Evolutionary conservation across 2,329 filamentous ascomycete species (phyloP).

Genomic region (Neonectria ditissima): DNA sequence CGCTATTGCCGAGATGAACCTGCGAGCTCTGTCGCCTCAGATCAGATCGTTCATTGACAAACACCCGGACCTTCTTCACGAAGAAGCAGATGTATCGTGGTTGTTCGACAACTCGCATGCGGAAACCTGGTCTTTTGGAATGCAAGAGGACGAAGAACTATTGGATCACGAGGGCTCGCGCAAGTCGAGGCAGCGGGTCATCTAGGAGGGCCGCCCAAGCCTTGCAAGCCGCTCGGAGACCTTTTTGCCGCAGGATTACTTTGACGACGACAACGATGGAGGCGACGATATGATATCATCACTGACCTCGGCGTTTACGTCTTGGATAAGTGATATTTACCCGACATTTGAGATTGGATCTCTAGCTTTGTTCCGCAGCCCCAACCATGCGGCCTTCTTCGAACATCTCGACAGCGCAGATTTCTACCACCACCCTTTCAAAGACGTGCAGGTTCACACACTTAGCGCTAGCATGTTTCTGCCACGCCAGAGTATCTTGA

Average conservation of each 20-base stretch:
- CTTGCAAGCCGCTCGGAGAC: slow-evolving; percentile 27
- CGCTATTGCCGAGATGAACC: slow-evolving; percentile 57
- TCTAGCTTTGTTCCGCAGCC: slow-evolving; percentile 62
- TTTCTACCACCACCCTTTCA: slow-evolving; percentile 61
- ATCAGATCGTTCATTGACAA: slow-evolving; percentile 60
- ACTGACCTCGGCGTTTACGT: slow-evolving; percentile 46
- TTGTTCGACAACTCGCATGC: slow-evolving; percentile 48
- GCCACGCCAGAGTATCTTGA: slow-evolving; percentile 63
- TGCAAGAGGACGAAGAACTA: slow-evolving; percentile 20
- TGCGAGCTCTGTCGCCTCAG: slow-evolving; percentile 58
- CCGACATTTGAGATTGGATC: slow-evolving; percentile 67
- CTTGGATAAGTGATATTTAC: slow-evolving; percentile 54
- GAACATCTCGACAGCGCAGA: slow-evolving; percentile 61
- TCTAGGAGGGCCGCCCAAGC: slow-evolving; percentile 39
- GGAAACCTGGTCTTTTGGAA: neutral
- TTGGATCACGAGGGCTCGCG: slow-evolving; percentile 24
- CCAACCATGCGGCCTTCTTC: slow-evolving; percentile 61
- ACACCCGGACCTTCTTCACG: slow-evolving; percentile 58
- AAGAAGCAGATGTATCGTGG: slow-evolving; percentile 63
- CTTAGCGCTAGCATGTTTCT: slow-evolving; percentile 66
- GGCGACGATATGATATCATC: slow-evolving; percentile 37
- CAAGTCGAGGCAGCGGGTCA: slow-evolving; percentile 32
- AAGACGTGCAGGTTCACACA: slow-evolving; percentile 64
- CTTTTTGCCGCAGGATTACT: slow-evolving; percentile 33
- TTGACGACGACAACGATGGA: slow-evolving; percentile 26